Evolutionary conservation across 2,329 filamentous ascomycete species (phyloP).

Genomic region (Alternaria sp.): DNA sequence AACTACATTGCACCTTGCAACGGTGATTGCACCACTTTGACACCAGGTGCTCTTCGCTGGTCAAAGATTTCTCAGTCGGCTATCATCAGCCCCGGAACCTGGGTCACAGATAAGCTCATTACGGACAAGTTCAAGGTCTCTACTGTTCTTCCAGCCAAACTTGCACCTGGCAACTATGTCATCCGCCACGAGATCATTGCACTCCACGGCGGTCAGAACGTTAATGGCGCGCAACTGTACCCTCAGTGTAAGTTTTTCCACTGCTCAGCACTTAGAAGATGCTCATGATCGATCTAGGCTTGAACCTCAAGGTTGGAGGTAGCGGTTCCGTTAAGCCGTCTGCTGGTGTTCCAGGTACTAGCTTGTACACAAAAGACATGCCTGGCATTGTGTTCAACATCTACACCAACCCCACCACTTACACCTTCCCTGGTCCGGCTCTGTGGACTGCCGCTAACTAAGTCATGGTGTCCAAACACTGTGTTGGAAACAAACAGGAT

Average conservation of each 20-base stretch:
- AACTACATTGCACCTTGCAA: slow-evolving; percentile 7
- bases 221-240: slow-evolving; percentile 62
- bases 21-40: slow-evolving; percentile 43
- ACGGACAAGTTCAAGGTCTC: slow-evolving; percentile 58
- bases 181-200: slow-evolving; percentile 64
- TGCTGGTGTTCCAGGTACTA: slow-evolving; percentile 49
- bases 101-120: slow-evolving; percentile 48
- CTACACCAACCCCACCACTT: slow-evolving; percentile 44
- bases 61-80: slow-evolving; percentile 46
- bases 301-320: slow-evolving; percentile 55
- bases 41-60: slow-evolving; percentile 39
- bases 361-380: slow-evolving; percentile 54
- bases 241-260: slow-evolving; percentile 53
- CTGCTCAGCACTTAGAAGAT: not conserved
- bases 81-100: slow-evolving; percentile 38
- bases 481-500: not conserved
- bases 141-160: slow-evolving; percentile 54
- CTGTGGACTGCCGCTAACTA: slow-evolving; percentile 47
- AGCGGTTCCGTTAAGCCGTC: slow-evolving; percentile 51
- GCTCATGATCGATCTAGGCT: not conserved
- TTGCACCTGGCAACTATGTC: slow-evolving; percentile 61
- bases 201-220: slow-evolving; percentile 53
- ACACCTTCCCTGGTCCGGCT: slow-evolving; percentile 49
- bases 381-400: slow-evolving; percentile 55
- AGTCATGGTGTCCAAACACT: not conserved